A percentile compares a stretch with the other conserved stretches of the same genome.
phyloP scores from a whole-genome alignment of 2,329 filamentous ascomycete species.

The Sporothrix curviconia region DNA sequence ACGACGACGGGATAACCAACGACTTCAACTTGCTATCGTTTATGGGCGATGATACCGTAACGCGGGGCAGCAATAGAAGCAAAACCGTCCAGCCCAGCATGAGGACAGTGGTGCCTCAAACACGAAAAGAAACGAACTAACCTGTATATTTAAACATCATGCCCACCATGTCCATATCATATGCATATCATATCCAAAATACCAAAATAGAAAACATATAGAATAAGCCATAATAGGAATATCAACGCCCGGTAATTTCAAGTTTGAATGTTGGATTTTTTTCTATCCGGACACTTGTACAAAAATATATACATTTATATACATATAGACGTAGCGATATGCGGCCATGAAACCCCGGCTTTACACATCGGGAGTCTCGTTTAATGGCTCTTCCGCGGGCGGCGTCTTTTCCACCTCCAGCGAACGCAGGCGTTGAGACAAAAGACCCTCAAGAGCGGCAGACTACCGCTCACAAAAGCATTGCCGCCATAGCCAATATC shows the following conservation, averaged over 20 bases:
- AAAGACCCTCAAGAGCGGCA: slow-evolving; percentile 56
- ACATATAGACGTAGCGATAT: no score
- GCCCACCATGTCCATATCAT: no score
- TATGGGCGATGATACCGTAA: neutral
- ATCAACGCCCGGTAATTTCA: no score
- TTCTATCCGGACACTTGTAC: neutral
- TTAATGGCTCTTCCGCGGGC: neutral
- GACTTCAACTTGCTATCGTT: neutral
- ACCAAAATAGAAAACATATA: neutral
- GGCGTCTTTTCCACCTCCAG: slow-evolving; percentile 43
- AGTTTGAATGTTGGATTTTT: neutral
- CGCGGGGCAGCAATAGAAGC: neutral
- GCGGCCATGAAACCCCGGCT: no score
- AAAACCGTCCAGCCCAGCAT: neutral
- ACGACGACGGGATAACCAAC: neutral
- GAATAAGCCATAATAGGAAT: neutral
- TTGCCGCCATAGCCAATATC: slow-evolving; percentile 58
- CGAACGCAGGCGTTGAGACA: slow-evolving; percentile 62
- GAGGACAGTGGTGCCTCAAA: neutral
- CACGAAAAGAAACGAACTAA: no score
- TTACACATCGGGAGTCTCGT: neutral
- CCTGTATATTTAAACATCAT: no score
- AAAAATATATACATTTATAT: no score
- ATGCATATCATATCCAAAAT: no score
- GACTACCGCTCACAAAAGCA: slow-evolving; percentile 33